Evolutionary conservation across 192 early-diverging fungal species (phyloP), one percentile per base, ranked within the genome.

Genomic region (Backusella australiensis): DNA sequence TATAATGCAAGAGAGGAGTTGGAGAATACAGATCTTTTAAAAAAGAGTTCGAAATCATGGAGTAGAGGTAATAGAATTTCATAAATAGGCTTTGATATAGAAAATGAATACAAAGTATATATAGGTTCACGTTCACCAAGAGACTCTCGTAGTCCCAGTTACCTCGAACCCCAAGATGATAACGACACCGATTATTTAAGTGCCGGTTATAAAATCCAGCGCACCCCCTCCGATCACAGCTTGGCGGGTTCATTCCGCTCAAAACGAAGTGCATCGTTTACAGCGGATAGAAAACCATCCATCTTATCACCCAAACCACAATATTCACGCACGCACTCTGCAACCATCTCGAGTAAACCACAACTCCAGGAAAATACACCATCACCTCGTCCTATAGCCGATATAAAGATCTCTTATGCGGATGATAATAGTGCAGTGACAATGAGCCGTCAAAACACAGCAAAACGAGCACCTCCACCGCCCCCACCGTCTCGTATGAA

Each of bases 401-500:
- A 26, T 26, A 26, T 63, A 7, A 63, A 29, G 26, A 12, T 29
- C 0, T 26, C 56, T 11, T 29, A 26, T 11, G 4, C 15, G 8
- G 56, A 63, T 19, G 23, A 63, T 12, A 9, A 63, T 26, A 29
- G 8, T 23, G 23, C 56, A 9, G 26, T 32, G 32, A 3, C 3
- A 14, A 14, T 1, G 17, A 53, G 52, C 26, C 53, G 56, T 29
- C 23, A 63, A 63, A 63, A 63, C 26, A 63, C 21, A 8, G 8
- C 26, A 3, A 65, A 44, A 17, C 41, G 35, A 4, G 19, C 84
- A 5, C 76, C 73, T 12, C 72, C 83, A 44, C 84, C 86, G 1
- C 65, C 77, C 12, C 69, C 75, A 52, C 68, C 76, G 2, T 56
- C 68, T 2, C 34, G 49, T 6, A 8, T 4, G 4, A 69, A 69